These are phyloP conservation scores for Tremella mesenterica DNA, from an alignment of 768 basidiomycete species.

Conservation along the genomic window DNA sequence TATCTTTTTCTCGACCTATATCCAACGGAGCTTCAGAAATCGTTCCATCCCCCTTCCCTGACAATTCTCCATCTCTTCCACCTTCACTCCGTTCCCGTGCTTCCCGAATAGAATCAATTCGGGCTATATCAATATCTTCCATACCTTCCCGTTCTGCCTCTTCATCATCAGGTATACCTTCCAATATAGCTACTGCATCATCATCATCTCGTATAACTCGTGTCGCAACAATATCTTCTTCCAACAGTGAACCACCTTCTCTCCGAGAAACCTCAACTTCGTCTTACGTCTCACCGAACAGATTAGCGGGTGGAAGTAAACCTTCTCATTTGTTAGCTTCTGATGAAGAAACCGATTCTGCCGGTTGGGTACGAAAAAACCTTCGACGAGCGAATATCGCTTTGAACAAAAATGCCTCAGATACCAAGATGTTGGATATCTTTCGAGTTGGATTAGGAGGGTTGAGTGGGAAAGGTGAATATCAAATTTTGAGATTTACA, in stretches of 20 bases:
- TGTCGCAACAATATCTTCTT: no score
- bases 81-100: no score
- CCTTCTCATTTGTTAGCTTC: constrained; percentile 1
- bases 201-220: no score
- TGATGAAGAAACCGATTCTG: constrained; percentile 8
- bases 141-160: no score
- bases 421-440: neutral
- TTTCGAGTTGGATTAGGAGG: constrained; percentile 55
- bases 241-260: no score
- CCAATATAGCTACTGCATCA: no score
- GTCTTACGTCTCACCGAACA: neutral
- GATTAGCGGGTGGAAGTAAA: constrained; percentile 5
- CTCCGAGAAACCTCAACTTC: no score
- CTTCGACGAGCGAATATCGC: constrained; percentile 1
- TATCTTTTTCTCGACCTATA: constrained; percentile 24
- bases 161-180: no score
- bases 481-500: constrained; percentile 77
- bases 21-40: constrained; percentile 27
- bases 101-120: no score
- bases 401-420: neutral
- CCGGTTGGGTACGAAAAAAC: constrained; percentile 37
- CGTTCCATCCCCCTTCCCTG: neutral
- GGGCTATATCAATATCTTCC: no score
- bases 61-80: neutral
- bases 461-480: constrained; percentile 54